Conservation (phyloP, 139 green algal genomes). For the Picochlorum sp. region DNA sequence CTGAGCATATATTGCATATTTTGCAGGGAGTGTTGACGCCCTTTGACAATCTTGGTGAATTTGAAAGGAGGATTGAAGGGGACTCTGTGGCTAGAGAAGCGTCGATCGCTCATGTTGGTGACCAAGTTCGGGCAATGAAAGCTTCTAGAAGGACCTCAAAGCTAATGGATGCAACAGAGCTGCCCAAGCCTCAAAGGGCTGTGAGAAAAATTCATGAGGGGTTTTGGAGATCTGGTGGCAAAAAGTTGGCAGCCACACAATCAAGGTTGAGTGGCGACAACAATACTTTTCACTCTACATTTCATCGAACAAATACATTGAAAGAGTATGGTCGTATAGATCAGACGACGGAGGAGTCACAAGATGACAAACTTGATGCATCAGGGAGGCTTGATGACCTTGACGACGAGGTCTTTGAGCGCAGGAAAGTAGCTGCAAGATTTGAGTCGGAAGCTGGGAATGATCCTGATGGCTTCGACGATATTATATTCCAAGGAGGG, state of each 20-base stretch:
- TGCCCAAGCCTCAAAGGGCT: constrained; percentile 24
- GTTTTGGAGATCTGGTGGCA: constrained; percentile 26
- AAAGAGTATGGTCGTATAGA: too few species aligned
- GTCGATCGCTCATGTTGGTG: constrained; percentile 28
- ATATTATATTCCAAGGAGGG: constrained; percentile 59
- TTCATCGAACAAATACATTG: too few species aligned
- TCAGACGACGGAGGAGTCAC: too few species aligned
- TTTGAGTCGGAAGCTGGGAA: background rate
- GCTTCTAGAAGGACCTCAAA: constrained; percentile 10
- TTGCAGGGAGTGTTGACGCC: constrained; percentile 69
- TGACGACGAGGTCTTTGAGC: constrained; percentile 31
- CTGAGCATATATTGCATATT: background rate
- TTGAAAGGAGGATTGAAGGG: constrained; percentile 45
- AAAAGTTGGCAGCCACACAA: too few species aligned
- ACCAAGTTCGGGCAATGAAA: constrained; percentile 16
- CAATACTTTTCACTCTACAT: too few species aligned
- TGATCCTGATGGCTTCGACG: background rate
- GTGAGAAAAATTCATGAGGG: constrained; percentile 27
- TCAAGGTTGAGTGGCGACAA: too few species aligned
- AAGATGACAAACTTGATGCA: constrained; percentile 18
- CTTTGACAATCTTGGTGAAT: constrained; percentile 70
- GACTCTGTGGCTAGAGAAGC: background rate
- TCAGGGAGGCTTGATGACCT: constrained; percentile 44
- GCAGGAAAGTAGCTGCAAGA: constrained; percentile 8
- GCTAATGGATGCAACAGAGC: constrained; percentile 38